A percentile compares a stretch with the other conserved stretches of the same genome.
Evolutionary conservation across 768 basidiomycete genomes (phyloP).

Genomic region (Clitopilus hobsonii): DNA sequence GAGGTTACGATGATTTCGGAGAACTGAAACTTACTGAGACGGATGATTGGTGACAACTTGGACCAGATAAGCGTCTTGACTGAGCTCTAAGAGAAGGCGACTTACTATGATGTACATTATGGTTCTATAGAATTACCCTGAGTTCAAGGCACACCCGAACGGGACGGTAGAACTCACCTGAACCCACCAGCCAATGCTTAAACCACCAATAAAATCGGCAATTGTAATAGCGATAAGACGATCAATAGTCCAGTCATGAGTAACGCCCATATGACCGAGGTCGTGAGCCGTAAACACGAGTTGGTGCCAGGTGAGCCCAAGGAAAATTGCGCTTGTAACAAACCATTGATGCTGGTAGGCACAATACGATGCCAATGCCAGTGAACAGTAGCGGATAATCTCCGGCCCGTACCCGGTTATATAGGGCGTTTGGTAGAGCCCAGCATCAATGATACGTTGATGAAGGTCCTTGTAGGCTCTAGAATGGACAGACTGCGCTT

Average conservation of each 20-base stretch:
- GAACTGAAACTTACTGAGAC: constrained; percentile 62
- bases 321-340: constrained; percentile 67
- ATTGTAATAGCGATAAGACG: constrained; percentile 74
- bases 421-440: constrained; percentile 82
- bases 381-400: constrained; percentile 66
- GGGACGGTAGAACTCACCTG: constrained; percentile 55
- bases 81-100: not conserved
- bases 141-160: not conserved
- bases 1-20: not conserved
- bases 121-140: constrained; percentile 50
- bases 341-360: constrained; percentile 65
- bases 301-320: constrained; percentile 95
- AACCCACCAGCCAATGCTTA: constrained; percentile 98
- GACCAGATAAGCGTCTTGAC: constrained; percentile 10
- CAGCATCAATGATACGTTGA: constrained; percentile 65
- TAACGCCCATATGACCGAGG: constrained; percentile 92
- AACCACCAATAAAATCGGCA: constrained; percentile 85
- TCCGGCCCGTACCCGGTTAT: constrained; percentile 89
- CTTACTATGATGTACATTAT: constrained; percentile 62
- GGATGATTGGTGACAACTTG: constrained; percentile 96
- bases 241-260: constrained; percentile 80
- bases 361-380: constrained; percentile 55
- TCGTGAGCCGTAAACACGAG: constrained; percentile 91
- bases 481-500: constrained; percentile 63
- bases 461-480: constrained; percentile 80